A percentile compares a stretch with the other conserved stretches of the same genome.
Conservation (phyloP, 345 rosid genomes). For the Eucalyptus pauciflora region DNA sequence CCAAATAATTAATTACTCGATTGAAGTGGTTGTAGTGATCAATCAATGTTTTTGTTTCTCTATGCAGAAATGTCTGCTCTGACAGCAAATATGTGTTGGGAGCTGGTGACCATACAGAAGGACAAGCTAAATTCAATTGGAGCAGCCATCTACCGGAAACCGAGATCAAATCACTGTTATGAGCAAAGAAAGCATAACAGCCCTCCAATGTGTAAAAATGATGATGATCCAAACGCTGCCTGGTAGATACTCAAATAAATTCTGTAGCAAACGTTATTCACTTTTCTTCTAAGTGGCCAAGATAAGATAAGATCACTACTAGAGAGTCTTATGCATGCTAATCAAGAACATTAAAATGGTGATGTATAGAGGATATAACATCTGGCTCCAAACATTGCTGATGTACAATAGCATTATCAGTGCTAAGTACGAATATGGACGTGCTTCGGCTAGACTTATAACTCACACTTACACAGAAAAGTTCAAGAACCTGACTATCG, state of each 20-base stretch:
- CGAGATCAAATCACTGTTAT: conserved; percentile 67
- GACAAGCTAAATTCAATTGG: conserved; percentile 67
- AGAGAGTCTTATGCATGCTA: neutral
- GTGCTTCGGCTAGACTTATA: neutral
- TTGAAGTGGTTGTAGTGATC: neutral
- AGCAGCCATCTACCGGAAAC: conserved; percentile 77
- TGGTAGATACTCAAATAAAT: conserved; percentile 28
- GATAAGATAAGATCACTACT: neutral
- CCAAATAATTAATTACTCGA: neutral
- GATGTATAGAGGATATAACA: neutral
- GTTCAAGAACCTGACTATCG: neutral
- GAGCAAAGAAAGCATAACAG: conserved; percentile 42
- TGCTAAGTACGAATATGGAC: neutral
- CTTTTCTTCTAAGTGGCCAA: neutral
- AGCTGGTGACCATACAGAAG: conserved; percentile 69
- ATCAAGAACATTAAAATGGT: neutral
- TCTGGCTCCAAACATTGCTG: neutral
- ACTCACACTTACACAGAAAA: neutral
- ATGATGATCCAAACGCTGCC: conserved; percentile 82
- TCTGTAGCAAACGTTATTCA: neutral
- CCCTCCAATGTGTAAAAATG: conserved; percentile 68
- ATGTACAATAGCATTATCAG: neutral
- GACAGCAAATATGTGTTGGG: conserved; percentile 79
- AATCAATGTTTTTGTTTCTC: neutral
- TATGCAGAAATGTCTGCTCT: conserved; percentile 61